These are phyloP conservation scores for Phytopythium kandeliae DNA, from an alignment of 352 stramenopile genomes.

Conservation along the genomic window DNA sequence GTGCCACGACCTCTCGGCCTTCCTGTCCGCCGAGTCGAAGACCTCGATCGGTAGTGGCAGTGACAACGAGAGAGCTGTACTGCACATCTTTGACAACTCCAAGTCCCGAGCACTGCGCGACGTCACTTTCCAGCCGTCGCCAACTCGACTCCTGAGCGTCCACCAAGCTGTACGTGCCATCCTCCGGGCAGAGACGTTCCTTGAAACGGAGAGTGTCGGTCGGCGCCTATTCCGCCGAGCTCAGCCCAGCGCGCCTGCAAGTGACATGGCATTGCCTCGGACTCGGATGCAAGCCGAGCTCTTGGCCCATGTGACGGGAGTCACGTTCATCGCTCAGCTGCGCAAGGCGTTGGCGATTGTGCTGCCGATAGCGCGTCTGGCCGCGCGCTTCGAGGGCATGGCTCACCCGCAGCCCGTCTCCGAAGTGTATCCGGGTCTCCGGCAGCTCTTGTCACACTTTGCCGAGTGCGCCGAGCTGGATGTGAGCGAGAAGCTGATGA, in stretches of 20 bases:
- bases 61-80: neutral
- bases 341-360: conserved; percentile 28
- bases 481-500: conserved; percentile 16
- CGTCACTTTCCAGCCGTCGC: conserved; percentile 5
- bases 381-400: conserved; percentile 11
- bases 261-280: neutral
- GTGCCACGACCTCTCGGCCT: conserved; percentile 26
- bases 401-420: conserved; percentile 17
- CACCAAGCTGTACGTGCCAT: conserved; percentile 18
- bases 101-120: neutral
- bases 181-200: conserved; percentile 24
- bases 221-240: conserved; percentile 8
- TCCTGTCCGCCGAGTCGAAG: conserved; percentile 7
- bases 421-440: conserved; percentile 28
- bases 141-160: conserved; percentile 16
- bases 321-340: conserved; percentile 21
- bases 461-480: conserved; percentile 13
- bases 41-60: neutral
- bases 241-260: neutral
- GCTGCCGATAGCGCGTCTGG: conserved; percentile 16
- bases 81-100: neutral
- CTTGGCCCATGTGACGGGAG: conserved; percentile 13
- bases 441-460: conserved; percentile 16
- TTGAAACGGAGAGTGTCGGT: conserved; percentile 14
- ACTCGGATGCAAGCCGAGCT: conserved; percentile 17